phyloP scores from a whole-genome alignment of 192 early-diverging fungal genomes.

The Entophlyctis luteolus region DNA sequence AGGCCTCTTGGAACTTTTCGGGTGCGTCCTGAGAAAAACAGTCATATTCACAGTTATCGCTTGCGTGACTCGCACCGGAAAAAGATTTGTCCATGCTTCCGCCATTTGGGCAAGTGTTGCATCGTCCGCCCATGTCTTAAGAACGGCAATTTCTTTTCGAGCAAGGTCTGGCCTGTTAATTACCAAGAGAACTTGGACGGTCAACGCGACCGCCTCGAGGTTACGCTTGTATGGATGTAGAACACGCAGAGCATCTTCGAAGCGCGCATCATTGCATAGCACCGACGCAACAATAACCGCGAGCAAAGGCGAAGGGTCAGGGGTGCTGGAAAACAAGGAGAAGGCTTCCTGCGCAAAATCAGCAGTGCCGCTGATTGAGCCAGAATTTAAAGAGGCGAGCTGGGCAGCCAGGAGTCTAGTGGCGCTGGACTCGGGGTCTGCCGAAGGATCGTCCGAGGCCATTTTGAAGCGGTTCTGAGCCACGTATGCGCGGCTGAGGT shows the following conservation, averaged over 20 bases:
- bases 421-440: conserved; percentile 59
- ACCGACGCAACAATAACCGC: conserved; percentile 62
- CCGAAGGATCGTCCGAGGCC: conserved; percentile 53
- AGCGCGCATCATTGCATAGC: conserved; percentile 51
- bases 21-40: conserved; percentile 56
- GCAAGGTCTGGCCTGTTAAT: conserved; percentile 85
- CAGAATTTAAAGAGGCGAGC: conserved; percentile 2
- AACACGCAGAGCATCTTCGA: conserved; percentile 69
- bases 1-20: conserved; percentile 77
- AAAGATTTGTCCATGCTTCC: conserved; percentile 79
- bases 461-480: conserved; percentile 67
- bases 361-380: conserved; percentile 36
- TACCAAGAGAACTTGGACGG: conserved; percentile 70
- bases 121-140: conserved; percentile 92
- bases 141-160: conserved; percentile 64
- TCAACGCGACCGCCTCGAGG: conserved; percentile 79
- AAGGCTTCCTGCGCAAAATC: conserved; percentile 50
- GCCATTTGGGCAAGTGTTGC: conserved; percentile 87
- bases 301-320: conserved; percentile 45
- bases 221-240: conserved; percentile 68
- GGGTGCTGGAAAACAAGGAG: conserved; percentile 28
- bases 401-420: conserved; percentile 61
- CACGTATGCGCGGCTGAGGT: conserved; percentile 76
- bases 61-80: background rate
- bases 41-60: background rate